Evolutionary conservation across 202 grass and related monocot species (phyloP).

Genomic region (Schoenoplectus tabernaemontani): DNA sequence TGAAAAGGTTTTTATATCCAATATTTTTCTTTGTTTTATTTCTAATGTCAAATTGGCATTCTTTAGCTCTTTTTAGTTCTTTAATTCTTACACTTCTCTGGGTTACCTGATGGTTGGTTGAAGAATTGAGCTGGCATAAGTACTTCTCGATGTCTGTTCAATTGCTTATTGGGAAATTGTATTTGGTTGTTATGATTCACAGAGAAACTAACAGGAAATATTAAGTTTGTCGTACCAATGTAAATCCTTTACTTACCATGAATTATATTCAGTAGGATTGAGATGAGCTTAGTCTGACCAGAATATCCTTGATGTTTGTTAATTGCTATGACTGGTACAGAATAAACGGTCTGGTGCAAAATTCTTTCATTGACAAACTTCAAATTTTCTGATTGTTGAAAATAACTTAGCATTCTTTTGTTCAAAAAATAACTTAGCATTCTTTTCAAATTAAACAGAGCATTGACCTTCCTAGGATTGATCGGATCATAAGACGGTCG

Average conservation of each 20-base stretch:
- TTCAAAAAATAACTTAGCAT: not conserved
- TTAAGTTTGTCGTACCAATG: not conserved
- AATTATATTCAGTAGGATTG: not conserved
- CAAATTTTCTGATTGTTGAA: not conserved
- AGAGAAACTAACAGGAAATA: not conserved
- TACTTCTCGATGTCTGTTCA: not conserved
- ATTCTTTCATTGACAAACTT: not conserved
- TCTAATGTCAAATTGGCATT: not conserved
- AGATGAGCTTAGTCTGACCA: not conserved
- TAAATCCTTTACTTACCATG: not conserved
- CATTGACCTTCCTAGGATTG: slow-evolving; percentile 83
- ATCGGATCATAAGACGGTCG: slow-evolving; percentile 90
- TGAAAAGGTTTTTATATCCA: not conserved
- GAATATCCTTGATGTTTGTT: not conserved
- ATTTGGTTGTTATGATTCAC: not conserved
- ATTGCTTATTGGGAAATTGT: not conserved
- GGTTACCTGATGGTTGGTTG: slow-evolving; percentile 2
- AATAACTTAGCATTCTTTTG: slow-evolving; percentile 9
- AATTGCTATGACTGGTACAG: not conserved
- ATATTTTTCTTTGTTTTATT: not conserved
- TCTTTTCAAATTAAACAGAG: slow-evolving; percentile 37
- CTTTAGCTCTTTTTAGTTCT: not conserved
- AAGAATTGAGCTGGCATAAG: slow-evolving; percentile 9
- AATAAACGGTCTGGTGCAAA: slow-evolving; percentile 1
- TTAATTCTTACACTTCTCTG: not conserved